Conservation (phyloP, 441 rosid genomes). For the Theobroma grandiflorum region DNA sequence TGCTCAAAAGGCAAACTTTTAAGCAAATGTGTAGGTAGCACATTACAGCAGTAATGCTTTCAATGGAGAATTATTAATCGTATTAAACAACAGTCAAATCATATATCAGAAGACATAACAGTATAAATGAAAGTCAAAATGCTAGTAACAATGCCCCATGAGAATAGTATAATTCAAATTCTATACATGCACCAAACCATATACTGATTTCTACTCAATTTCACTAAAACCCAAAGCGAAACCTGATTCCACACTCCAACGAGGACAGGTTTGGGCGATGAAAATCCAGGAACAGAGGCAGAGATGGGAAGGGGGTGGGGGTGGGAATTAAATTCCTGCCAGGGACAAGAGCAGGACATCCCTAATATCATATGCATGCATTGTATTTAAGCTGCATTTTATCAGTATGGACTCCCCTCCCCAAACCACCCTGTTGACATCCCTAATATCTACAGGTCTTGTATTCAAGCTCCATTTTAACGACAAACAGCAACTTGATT, state of each 20-base stretch:
- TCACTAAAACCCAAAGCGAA: too few species aligned
- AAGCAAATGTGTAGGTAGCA: neutral
- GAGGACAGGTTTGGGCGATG: too few species aligned
- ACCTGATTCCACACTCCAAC: too few species aligned
- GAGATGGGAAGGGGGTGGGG: too few species aligned
- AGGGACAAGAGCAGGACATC: too few species aligned
- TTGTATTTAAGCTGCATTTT: too few species aligned
- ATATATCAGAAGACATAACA: neutral
- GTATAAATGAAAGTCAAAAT: conserved; percentile 12
- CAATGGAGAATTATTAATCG: conserved; percentile 10
- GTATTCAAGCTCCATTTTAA: neutral
- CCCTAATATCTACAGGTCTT: neutral
- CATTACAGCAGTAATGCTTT: conserved; percentile 1
- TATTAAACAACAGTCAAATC: conserved; percentile 9
- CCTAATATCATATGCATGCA: too few species aligned
- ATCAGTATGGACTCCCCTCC: too few species aligned
- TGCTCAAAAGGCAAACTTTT: neutral
- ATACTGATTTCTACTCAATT: conserved; percentile 7
- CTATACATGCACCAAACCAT: neutral
- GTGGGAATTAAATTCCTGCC: too few species aligned
- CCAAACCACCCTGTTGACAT: too few species aligned
- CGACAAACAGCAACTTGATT: conserved; percentile 15
- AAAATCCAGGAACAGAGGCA: too few species aligned
- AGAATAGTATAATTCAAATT: neutral
- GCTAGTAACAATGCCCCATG: neutral